Base-by-base conservation (phyloP, 352 stramenopile species). In the Paralagenidium karlingii region DNA sequence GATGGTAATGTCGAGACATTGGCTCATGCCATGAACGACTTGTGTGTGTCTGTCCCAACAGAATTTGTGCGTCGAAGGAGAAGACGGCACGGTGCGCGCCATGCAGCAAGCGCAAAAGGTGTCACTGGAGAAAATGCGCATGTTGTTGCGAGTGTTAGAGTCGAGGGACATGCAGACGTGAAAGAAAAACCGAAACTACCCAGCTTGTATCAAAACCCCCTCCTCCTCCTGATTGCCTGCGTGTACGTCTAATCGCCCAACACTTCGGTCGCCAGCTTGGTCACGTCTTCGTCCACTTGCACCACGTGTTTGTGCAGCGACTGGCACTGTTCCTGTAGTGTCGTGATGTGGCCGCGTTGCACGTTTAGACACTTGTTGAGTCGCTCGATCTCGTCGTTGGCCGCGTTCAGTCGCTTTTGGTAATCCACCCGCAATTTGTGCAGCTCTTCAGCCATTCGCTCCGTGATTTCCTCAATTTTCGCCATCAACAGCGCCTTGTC, bases 311-410 rank as follows among this genome's bases (percentile, higher is more conserved):
- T 85, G 65, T 88, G 71, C 28, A 88, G 57, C 31, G 70, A 85
- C 42, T 86, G 66, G 26, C 71, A 86, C 51, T 86, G 75, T 48
- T 88, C 71, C 48, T 88, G 70, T 19, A 86, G 58, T 31, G 75
- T 88, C 54, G 70, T 83, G 47, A 88, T 84, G 43, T 83, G 73
- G 24, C 75, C 75, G 22, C 75, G 75, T 60, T 88, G 71, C 22
- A 88, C 71, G 33, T 76, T 85, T 36, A 86, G 58, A 39, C 71
- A 86, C 58, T 86, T 88, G 56, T 82, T 86, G 42, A 88, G 60
- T 19, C 75, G 66, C 40, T 88, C 75, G 42, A 88, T 86, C 48
- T 85, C 75, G 11, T 88, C 71, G 31, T 69, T 82, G 9, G 75
- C 75, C 1, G 67, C 78, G 55, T 80, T 84, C 49, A 85, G 64